These are phyloP conservation scores for Amauroascus verrucosus DNA, from an alignment of 2,329 filamentous ascomycete genomes.

Conservation along the genomic window DNA sequence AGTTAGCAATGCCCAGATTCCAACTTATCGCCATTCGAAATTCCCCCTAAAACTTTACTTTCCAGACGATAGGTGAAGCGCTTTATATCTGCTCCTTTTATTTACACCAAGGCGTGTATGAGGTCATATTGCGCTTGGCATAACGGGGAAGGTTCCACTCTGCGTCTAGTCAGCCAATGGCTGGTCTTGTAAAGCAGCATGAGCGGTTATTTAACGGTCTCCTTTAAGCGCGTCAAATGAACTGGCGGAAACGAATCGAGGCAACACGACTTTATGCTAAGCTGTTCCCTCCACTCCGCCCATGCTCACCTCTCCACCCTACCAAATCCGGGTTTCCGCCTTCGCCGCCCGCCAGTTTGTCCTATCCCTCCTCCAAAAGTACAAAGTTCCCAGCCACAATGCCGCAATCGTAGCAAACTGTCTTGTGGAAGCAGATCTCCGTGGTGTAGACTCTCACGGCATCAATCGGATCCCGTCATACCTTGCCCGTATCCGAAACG, in stretches of 20 bases:
- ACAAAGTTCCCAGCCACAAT: constrained; percentile 50
- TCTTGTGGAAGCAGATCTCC: constrained; percentile 63
- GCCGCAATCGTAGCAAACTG: constrained; percentile 56
- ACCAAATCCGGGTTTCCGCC: constrained; percentile 17
- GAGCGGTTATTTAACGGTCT: too few relatives aligned
- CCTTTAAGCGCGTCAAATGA: too few relatives aligned
- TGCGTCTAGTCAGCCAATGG: not conserved
- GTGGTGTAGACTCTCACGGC: constrained; percentile 70
- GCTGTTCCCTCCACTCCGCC: not conserved
- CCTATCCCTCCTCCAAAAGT: constrained; percentile 47
- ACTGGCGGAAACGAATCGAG: too few relatives aligned
- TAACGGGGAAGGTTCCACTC: not conserved
- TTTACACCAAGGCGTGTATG: not conserved
- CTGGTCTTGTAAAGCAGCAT: too few relatives aligned
- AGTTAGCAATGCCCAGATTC: too few relatives aligned
- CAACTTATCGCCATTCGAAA: too few relatives aligned
- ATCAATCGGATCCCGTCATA: constrained; percentile 71
- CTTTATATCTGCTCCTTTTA: not conserved
- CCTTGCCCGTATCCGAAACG: constrained; percentile 59
- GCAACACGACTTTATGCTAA: too few relatives aligned
- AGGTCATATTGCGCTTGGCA: constrained; percentile 2
- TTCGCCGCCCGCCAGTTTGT: constrained; percentile 37
- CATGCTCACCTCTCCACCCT: not conserved
- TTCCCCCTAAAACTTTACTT: not conserved
- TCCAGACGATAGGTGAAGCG: not conserved